Percentiles rank a stretch among this genome's conserved stretches.
These are phyloP conservation scores for Penstemon newberryi DNA, from an alignment of 257 asterid genomes.

Conservation along the genomic window DNA sequence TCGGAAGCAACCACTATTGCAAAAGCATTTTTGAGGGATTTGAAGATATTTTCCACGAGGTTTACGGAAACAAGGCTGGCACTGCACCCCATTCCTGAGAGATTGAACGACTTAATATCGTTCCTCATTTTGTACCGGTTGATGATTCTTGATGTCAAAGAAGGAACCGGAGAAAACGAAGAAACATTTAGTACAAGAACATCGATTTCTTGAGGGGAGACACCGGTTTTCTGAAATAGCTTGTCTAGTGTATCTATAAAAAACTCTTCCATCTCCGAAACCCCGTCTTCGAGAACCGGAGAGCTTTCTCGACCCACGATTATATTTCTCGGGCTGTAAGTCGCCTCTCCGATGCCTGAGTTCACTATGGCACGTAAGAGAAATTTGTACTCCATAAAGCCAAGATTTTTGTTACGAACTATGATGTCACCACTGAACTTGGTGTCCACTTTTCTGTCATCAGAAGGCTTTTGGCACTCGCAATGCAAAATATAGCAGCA, in stretches of 20 bases:
- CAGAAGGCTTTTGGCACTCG: slow-evolving; percentile 42
- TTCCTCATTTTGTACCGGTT: slow-evolving; percentile 43
- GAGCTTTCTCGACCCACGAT: slow-evolving; percentile 32
- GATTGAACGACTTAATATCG: slow-evolving; percentile 38
- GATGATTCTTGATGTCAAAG: slow-evolving; percentile 32
- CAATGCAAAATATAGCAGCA: slow-evolving; percentile 35
- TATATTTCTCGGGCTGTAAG: slow-evolving; percentile 42
- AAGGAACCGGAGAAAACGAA: slow-evolving; percentile 30
- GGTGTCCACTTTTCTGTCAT: slow-evolving; percentile 32
- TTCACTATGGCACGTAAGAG: slow-evolving; percentile 39
- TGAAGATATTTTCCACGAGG: slow-evolving; percentile 39
- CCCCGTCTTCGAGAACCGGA: slow-evolving; percentile 34
- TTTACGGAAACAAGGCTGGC: slow-evolving; percentile 41
- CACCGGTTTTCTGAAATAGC: slow-evolving; percentile 28
- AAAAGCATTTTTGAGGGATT: slow-evolving; percentile 28
- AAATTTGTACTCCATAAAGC: slow-evolving; percentile 34
- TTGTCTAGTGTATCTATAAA: slow-evolving; percentile 28
- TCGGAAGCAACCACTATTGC: slow-evolving; percentile 42
- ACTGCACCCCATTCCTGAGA: slow-evolving; percentile 53
- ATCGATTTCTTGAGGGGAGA: slow-evolving; percentile 39
- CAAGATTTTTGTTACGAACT: slow-evolving; percentile 39
- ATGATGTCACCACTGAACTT: slow-evolving; percentile 35
- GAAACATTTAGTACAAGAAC: slow-evolving; percentile 40
- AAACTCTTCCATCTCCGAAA: slow-evolving; percentile 38
- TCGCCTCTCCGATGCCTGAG: slow-evolving; percentile 51